phyloP scores from a whole-genome alignment of 2,329 filamentous ascomycete species.

The Fusarium pseudocircinatum region DNA sequence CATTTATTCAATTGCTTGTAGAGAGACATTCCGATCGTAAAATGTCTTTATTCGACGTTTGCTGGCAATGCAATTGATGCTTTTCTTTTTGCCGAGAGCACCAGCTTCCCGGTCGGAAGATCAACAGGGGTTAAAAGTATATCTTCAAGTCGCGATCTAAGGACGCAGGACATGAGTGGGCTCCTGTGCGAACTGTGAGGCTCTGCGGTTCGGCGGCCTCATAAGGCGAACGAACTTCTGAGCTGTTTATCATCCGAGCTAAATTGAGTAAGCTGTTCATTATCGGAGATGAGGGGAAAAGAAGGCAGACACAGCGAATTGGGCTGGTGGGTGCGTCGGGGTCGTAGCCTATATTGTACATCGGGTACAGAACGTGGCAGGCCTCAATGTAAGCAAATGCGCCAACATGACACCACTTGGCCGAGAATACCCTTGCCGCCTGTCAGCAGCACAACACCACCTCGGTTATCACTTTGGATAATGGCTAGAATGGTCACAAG shows the following conservation, averaged over 20 bases:
- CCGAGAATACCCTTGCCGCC: background rate
- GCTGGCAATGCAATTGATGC: background rate
- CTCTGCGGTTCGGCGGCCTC: background rate
- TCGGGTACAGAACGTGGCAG: background rate
- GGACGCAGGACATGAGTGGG: background rate
- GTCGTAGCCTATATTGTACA: background rate
- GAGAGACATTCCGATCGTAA: background rate
- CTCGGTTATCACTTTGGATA: no score
- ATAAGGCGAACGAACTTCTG: background rate
- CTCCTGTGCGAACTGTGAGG: background rate
- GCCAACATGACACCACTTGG: background rate
- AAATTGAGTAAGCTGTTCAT: background rate
- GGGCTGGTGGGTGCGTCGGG: background rate
- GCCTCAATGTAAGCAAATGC: background rate
- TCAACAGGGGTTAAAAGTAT: background rate
- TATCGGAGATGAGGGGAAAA: background rate
- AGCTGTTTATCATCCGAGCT: background rate
- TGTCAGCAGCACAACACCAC: background rate
- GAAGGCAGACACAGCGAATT: background rate
- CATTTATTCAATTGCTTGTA: background rate
- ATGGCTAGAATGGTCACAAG: no score
- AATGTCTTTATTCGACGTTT: background rate
- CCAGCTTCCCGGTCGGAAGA: background rate
- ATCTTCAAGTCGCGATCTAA: rapidly evolving
- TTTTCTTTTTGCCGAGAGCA: background rate